Percentiles rank a stretch among this genome's conserved stretches.
Evolutionary conservation across 192 early-diverging fungal genomes (phyloP).

Genomic region (Gorgonomyces haynaldii): DNA sequence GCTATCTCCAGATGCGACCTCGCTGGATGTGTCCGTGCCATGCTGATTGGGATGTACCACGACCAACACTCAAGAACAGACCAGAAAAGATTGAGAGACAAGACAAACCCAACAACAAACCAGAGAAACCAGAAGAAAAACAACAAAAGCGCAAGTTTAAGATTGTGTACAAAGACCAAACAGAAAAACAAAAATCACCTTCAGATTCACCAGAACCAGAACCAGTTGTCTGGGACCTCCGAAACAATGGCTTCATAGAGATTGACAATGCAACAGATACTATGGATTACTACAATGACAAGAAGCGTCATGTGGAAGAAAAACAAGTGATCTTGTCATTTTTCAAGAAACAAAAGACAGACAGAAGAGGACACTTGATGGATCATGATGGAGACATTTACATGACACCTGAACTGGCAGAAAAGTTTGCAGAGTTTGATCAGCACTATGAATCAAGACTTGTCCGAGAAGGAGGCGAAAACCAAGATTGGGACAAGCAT

Average conservation of each 20-base stretch:
- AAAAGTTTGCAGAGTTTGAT: neutral
- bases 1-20: constrained; percentile 17
- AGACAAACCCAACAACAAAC: neutral
- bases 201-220: neutral
- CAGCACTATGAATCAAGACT: neutral
- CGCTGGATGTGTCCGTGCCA: constrained; percentile 49
- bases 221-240: neutral
- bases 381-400: no score
- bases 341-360: no score
- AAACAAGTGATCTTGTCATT: no score
- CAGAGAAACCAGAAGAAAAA: neutral
- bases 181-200: neutral
- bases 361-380: no score
- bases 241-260: no score
- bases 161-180: neutral
- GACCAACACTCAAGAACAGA: neutral
- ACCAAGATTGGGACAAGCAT: neutral
- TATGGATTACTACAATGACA: no score
- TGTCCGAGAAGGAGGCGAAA: neutral
- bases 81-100: neutral
- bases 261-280: no score
- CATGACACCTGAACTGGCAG: no score
- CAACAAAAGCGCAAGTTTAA: neutral
- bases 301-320: no score
- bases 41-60: constrained; percentile 27